Evolutionary conservation across 2,329 filamentous ascomycete genomes (phyloP).

Genomic region (Aspergillus ruber): DNA sequence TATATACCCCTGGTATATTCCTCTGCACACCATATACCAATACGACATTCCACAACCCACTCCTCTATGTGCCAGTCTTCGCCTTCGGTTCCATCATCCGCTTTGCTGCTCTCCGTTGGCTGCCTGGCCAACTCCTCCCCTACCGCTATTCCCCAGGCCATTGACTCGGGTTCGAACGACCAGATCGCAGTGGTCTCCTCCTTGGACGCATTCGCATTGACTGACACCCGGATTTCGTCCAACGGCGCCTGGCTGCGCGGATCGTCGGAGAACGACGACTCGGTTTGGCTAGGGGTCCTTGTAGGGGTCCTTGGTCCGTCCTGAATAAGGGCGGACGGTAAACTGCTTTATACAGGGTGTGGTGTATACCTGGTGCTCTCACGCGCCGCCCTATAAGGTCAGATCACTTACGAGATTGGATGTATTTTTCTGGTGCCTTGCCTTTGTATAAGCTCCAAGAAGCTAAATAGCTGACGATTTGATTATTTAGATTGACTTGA

Average conservation of each 20-base stretch:
- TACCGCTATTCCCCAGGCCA: not conserved
- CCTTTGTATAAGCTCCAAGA: too few species aligned
- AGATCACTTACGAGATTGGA: too few species aligned
- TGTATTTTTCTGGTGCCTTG: not conserved
- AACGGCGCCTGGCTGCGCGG: conserved; percentile 13
- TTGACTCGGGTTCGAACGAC: not conserved
- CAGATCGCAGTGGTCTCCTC: conserved; percentile 8
- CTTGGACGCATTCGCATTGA: conserved; percentile 10
- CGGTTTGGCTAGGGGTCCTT: conserved; percentile 42
- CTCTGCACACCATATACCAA: not conserved
- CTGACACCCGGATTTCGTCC: conserved; percentile 8
- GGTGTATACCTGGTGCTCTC: too few species aligned
- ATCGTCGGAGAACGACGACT: conserved; percentile 20
- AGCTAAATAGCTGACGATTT: too few species aligned
- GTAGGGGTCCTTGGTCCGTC: conserved; percentile 46
- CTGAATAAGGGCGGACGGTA: conserved; percentile 48
- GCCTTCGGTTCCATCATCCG: conserved; percentile 20
- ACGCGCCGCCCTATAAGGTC: too few species aligned
- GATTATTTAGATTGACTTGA: too few species aligned
- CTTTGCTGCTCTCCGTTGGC: conserved; percentile 21
- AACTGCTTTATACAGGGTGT: conserved; percentile 19
- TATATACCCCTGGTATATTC: not conserved
- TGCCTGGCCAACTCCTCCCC: conserved; percentile 16
- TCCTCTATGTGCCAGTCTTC: conserved; percentile 35
- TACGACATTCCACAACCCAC: not conserved